Percentiles rank a stretch among this genome's conserved stretches.
Evolutionary conservation across 208 protist species (phyloP).

Genomic region (Crithidia brevicula): DNA sequence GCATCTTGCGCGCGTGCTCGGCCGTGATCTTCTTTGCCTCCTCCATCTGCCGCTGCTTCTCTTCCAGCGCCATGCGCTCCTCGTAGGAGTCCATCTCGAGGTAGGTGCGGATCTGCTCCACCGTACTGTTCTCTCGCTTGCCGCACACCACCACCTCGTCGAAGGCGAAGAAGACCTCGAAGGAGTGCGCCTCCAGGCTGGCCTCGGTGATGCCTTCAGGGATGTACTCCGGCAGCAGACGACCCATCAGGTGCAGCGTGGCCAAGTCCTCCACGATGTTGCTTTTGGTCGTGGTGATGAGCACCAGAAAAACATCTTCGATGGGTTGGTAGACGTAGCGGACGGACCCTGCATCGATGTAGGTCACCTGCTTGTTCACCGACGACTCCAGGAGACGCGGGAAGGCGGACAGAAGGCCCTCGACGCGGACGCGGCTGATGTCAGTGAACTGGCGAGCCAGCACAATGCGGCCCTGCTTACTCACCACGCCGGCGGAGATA

Average conservation of each 20-base stretch:
- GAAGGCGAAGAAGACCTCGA: conserved; percentile 97
- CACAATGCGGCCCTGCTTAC: conserved; percentile 85
- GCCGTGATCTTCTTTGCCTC: conserved; percentile 92
- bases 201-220: conserved; percentile 68
- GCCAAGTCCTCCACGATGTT: conserved; percentile 99
- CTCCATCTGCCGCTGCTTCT: conserved; percentile 86
- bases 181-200: conserved; percentile 81
- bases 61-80: conserved; percentile 90
- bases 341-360: conserved; percentile 96
- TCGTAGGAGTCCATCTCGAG: conserved; percentile 98
- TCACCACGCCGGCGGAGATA: conserved; percentile 83
- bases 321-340: conserved; percentile 99
- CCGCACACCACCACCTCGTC: conserved; percentile 97
- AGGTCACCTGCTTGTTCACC: conserved; percentile 94
- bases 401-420: conserved; percentile 97
- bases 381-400: conserved; percentile 94
- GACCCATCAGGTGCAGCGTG: conserved; percentile 94
- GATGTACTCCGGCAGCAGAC: conserved; percentile 93
- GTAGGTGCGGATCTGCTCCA: conserved; percentile 95
- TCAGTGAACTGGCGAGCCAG: conserved; percentile 97
- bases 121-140: conserved; percentile 94
- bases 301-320: conserved; percentile 93
- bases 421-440: conserved; percentile 95
- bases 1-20: conserved; percentile 83
- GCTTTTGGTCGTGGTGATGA: conserved; percentile 95